A percentile compares a stretch with the other conserved stretches of the same genome.
Conservation (phyloP, 2,329 filamentous ascomycete genomes). For the Hirsutella minnesotensis region DNA sequence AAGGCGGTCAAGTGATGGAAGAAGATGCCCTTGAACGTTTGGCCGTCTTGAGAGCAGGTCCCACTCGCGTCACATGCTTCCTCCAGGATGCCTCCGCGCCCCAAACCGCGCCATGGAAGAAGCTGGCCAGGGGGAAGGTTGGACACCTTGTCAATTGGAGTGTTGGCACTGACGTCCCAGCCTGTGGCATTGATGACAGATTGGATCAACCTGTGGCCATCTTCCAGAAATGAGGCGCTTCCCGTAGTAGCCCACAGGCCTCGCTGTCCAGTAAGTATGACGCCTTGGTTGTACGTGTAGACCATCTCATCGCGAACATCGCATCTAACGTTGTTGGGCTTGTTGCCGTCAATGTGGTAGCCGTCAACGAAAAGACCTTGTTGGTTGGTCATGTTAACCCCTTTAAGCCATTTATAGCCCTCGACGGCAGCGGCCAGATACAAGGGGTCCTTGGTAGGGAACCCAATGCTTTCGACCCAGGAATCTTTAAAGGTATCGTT, state of each 20-base stretch:
- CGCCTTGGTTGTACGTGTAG: slow-evolving; percentile 93
- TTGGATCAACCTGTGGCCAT: slow-evolving; percentile 67
- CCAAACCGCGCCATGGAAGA: slow-evolving; percentile 60
- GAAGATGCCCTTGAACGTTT: slow-evolving; percentile 92
- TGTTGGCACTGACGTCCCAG: slow-evolving; percentile 42
- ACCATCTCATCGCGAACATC: slow-evolving; percentile 79
- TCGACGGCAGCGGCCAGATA: slow-evolving; percentile 64
- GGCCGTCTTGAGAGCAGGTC: slow-evolving; percentile 68
- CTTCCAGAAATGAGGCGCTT: slow-evolving; percentile 55
- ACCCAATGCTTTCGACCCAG: slow-evolving; percentile 29
- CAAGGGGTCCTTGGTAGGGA: slow-evolving; percentile 37
- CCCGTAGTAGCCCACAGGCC: slow-evolving; percentile 72
- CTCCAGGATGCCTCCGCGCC: slow-evolving; percentile 69
- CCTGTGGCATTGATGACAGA: slow-evolving; percentile 70
- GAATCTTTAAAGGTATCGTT: slow-evolving; percentile 66
- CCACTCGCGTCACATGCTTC: slow-evolving; percentile 69
- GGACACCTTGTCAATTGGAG: slow-evolving; percentile 27
- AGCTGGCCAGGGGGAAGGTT: slow-evolving; percentile 21
- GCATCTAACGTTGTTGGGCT: slow-evolving; percentile 58
- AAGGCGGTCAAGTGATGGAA: slow-evolving; percentile 80
- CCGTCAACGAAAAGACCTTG: slow-evolving; percentile 74
- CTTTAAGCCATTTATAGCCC: slow-evolving; percentile 69
- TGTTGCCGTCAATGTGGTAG: slow-evolving; percentile 62
- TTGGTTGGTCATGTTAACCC: slow-evolving; percentile 68
- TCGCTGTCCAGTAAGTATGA: slow-evolving; percentile 70